Base-by-base conservation (phyloP, 208 protist genomes). In the Trypanosoma boissoni region DNA sequence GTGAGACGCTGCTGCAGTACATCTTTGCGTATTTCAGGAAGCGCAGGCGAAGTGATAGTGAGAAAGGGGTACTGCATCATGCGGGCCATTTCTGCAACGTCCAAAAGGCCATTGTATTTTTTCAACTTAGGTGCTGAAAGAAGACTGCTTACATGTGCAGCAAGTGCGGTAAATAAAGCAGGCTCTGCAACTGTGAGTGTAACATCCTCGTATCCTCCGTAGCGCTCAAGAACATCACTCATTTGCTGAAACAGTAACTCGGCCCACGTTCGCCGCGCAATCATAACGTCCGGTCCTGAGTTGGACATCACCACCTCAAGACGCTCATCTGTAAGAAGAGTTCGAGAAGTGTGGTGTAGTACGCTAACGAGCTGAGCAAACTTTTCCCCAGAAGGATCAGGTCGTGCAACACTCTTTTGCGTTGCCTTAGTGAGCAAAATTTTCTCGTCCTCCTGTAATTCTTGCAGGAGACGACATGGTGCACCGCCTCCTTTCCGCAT, bases 201-300 rank as follows among this genome's bases (percentile, higher is more conserved):
- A 34, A 89, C 83, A 59, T 95, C 88, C 53, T 95, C 89, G 72
- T 95, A 95, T 37, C 89, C 89, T 52, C 81, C 81, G 62, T 83
- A 91, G 32, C 78, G 65, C 39, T 69, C 62, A 3, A 95, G 64
- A 2, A 95, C 43, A 44, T 89, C 69, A 32, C 57, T 58, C 16
- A 84, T 61, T 63, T 92, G 72, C 61, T 92, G 80, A 52, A 78
- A 90, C 27, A 95, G 56, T 18, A 95, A 48, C 45, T 82, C 80
- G 36, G 78, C 83, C 86, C 88, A 95, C 23, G 67, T 73, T 50
- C 65, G 65, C 36, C 65, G 74, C 21, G 52, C 61, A n/a, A 36
- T 31, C 27, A 41, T 64, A 12, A 51, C 52, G 8, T 49, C 58
- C 2, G 26, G 12, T 3, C 39, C 16, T 26, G n/a, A 28, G 23